A percentile compares a stretch with the other conserved stretches of the same genome.
These are phyloP conservation scores for Bonia amplexicaulis DNA, from an alignment of 176 grass and related monocot genomes.

Conservation along the genomic window DNA sequence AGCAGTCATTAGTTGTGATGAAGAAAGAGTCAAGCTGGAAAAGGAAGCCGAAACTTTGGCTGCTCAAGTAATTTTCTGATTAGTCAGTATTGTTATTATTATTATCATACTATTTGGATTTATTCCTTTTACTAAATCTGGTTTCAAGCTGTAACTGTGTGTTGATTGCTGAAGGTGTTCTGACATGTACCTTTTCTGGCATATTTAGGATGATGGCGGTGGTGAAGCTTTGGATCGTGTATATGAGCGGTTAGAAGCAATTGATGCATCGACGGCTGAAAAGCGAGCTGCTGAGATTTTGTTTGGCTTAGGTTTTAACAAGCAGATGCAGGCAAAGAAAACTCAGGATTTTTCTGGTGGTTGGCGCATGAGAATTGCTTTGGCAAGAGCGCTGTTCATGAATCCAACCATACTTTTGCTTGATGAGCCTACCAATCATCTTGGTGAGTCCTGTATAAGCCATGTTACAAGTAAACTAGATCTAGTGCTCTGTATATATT, in stretches of 20 bases:
- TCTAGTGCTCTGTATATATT: background rate
- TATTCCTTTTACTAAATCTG: background rate
- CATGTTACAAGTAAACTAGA: background rate
- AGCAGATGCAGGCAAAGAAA: constrained; percentile 97
- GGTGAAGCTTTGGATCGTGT: constrained; percentile 79
- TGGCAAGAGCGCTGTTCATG: constrained; percentile 92
- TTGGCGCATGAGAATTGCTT: constrained; percentile 96
- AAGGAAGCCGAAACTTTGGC: constrained; percentile 73
- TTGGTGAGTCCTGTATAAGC: constrained; percentile 39
- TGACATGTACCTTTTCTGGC: background rate
- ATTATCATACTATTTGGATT: background rate
- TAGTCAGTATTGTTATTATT: background rate
- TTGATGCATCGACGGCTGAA: constrained; percentile 91
- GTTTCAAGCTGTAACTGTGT: background rate
- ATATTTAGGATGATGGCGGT: constrained; percentile 70
- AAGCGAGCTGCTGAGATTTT: constrained; percentile 92
- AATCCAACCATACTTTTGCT: constrained; percentile 92
- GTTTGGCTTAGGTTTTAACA: constrained; percentile 88
- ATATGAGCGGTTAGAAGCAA: constrained; percentile 78
- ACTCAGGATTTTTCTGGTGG: constrained; percentile 88
- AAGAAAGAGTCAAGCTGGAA: constrained; percentile 69
- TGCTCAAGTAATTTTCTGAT: constrained; percentile 7
- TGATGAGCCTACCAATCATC: constrained; percentile 95
- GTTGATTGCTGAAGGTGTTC: background rate
- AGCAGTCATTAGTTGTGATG: constrained; percentile 77